Evolutionary conservation across 2,329 filamentous ascomycete species (phyloP), one percentile per base, ranked within the genome.

Genomic region (Arthrinium puccinioides): DNA sequence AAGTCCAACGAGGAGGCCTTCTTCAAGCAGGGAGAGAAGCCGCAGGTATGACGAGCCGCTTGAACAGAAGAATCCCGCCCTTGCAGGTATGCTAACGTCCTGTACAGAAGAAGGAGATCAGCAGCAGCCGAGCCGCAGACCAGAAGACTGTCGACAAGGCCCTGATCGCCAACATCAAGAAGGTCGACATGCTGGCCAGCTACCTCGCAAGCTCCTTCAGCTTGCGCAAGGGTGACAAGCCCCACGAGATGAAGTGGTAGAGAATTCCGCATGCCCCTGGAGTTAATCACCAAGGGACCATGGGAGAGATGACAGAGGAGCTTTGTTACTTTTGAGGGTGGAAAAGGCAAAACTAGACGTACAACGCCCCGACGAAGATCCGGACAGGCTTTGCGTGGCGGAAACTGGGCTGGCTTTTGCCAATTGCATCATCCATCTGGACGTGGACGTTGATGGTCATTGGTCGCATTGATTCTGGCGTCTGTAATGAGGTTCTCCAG

Each of bases 161-260:
- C 56, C 76, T 98, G 63, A 72, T 98, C 60, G 80, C 87, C 70
- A 85, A 74, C 71, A 92, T 98, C 79, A 97, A 97, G 86, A 96
- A 97, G 83, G 88, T 94, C 70, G 84, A 88, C 57, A 76, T 90
- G 72, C 85, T 98, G 59, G 72, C 81, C 66, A 87, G 83, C 74
- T 98, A 98, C 82, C 87, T 98, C 59, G 79, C 79, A 64, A 87
- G 84, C 70, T 87, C 84, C 66, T 98, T 98, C 86, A 94, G 86
- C 82, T 83, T 98, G 72, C 86, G 90, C 75, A 96, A 89, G 79
- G 92, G 92, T 64, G 90, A 98, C 80, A 89, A 90, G 84, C 92
- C 92, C 73, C 92, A 98, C 76, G 87, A 94, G 82, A 97, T 98
- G 92, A 86, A 87, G 74, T 98, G 90, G 82, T 98, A 96, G 73